A percentile compares a stretch with the other conserved stretches of the same genome.
Conservation (phyloP, 148 eudicot species). For the Amaranthus palmeri region DNA sequence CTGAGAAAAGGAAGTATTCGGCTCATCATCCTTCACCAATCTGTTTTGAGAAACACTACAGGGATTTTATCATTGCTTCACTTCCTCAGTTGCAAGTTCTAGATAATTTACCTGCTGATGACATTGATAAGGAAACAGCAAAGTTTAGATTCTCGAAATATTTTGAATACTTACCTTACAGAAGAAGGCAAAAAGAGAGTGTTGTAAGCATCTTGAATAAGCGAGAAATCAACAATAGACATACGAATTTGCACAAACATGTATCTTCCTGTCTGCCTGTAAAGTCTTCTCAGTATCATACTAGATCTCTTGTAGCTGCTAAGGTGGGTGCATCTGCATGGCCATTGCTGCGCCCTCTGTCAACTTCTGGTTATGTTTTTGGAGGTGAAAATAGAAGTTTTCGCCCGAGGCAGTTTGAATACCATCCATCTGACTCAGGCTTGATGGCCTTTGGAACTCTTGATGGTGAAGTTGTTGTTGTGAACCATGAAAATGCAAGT, state of each 20-base stretch:
- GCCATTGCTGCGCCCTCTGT: conserved; percentile 44
- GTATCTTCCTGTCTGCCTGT: conserved; percentile 21
- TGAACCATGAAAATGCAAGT: conserved; percentile 62
- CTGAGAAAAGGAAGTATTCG: conserved; percentile 31
- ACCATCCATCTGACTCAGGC: conserved; percentile 62
- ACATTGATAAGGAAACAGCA: conserved; percentile 42
- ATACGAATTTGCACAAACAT: conserved; percentile 19
- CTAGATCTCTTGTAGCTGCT: conserved; percentile 67
- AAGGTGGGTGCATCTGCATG: conserved; percentile 53
- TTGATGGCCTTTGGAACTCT: conserved; percentile 77
- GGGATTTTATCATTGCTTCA: conserved; percentile 74
- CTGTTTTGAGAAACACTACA: conserved; percentile 76
- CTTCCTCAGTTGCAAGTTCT: conserved; percentile 54
- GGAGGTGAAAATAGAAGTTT: conserved; percentile 42
- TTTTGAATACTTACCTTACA: conserved; percentile 64
- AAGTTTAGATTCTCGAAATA: conserved; percentile 35
- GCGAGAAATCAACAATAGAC: conserved; percentile 41
- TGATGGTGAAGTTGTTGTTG: conserved; percentile 67
- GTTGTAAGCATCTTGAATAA: conserved; percentile 40
- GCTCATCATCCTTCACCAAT: conserved; percentile 77
- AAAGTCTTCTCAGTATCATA: conserved; percentile 44
- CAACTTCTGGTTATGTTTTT: conserved; percentile 31
- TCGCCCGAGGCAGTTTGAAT: conserved; percentile 79
- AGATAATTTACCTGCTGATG: conserved; percentile 57
- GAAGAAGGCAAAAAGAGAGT: conserved; percentile 44